Conservation (phyloP, 2,329 filamentous ascomycete genomes). For the Colletotrichum sp. region DNA sequence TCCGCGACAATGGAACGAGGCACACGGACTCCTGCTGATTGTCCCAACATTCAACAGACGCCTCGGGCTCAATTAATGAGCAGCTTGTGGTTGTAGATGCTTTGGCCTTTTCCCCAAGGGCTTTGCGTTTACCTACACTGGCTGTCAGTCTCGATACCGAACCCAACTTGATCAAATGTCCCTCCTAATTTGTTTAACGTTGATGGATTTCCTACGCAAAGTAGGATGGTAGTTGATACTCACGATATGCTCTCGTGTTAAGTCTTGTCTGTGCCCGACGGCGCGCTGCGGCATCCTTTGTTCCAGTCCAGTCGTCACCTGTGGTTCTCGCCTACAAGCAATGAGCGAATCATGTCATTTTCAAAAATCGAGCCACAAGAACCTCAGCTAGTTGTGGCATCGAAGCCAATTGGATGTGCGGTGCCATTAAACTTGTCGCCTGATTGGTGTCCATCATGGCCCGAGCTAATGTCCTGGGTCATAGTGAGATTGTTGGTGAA, state of each 20-base stretch:
- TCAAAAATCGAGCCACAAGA: conserved; percentile 17
- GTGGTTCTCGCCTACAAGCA: conserved; percentile 35
- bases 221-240: conserved; percentile 27
- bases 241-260: conserved; percentile 46
- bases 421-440: neutral
- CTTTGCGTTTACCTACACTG: neutral
- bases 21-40: conserved; percentile 34
- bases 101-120: conserved; percentile 4
- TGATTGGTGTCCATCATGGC: conserved; percentile 26
- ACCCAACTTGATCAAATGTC: neutral
- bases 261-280: conserved; percentile 49
- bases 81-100: neutral
- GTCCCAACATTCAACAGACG: conserved; percentile 38
- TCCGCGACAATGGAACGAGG: conserved; percentile 31
- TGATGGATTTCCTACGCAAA: neutral
- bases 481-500: neutral
- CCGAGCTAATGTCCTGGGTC: neutral
- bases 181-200: neutral
- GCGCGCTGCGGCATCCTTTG: conserved; percentile 43
- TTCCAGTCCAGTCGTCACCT: conserved; percentile 53
- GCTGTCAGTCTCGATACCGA: neutral
- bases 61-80: conserved; percentile 30
- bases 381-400: conserved; percentile 41
- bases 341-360: neutral
- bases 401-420: neutral